These are phyloP conservation scores for Penicillium rolfsii DNA, from an alignment of 2,329 filamentous ascomycete species.

Conservation along the genomic window DNA sequence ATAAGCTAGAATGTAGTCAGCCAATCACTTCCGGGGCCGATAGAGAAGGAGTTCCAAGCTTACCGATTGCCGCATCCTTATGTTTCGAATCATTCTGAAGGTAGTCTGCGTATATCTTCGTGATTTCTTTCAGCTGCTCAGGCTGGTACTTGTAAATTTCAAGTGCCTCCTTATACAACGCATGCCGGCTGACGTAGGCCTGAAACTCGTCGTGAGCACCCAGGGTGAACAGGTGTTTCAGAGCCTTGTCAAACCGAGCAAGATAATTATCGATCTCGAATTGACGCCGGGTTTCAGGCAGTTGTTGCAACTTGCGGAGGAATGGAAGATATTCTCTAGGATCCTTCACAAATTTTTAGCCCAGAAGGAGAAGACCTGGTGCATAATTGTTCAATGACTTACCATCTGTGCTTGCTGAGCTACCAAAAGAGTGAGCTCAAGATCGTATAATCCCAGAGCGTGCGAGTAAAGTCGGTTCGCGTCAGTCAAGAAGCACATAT, in stretches of 20 bases:
- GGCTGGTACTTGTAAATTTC: conserved; percentile 81
- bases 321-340: conserved; percentile 95
- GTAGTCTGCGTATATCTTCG: conserved; percentile 75
- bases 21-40: conserved; percentile 6
- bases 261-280: conserved; percentile 92
- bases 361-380: not conserved
- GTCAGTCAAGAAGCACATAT: conserved; percentile 96
- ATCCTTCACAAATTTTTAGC: conserved; percentile 56
- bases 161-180: conserved; percentile 76
- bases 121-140: conserved; percentile 68
- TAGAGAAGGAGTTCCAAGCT: conserved; percentile 12
- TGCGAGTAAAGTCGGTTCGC: conserved; percentile 90
- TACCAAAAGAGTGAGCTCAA: conserved; percentile 85
- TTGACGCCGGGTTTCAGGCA: conserved; percentile 69
- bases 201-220: conserved; percentile 77
- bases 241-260: conserved; percentile 73
- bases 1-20: conserved; percentile 59
- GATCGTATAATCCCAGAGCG: conserved; percentile 85
- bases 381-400: conserved; percentile 16
- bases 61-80: conserved; percentile 78
- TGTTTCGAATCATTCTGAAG: conserved; percentile 75
- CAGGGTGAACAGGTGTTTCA: conserved; percentile 73
- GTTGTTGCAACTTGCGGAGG: conserved; percentile 79
- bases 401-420: conserved; percentile 91
- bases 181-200: conserved; percentile 76